Evolutionary conservation across 2,329 filamentous ascomycete genomes (phyloP), one percentile per base, ranked within the genome.

Genomic region (Kalmusia sp.): DNA sequence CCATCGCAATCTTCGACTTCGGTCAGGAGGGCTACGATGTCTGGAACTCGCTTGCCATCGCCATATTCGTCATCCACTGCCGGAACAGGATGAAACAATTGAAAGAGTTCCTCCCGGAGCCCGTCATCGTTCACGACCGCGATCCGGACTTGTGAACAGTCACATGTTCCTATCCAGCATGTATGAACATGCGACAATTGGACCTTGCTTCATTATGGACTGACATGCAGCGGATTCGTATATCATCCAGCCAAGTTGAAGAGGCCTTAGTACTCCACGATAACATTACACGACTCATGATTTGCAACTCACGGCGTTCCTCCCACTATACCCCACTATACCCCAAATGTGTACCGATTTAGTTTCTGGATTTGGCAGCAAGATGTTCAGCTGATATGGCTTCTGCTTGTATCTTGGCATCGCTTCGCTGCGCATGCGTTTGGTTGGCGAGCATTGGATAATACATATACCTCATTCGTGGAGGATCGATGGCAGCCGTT

Each of bases 11-110:
- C 47, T 82, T 85, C 58, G 80, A 87, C 62, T 79, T 85, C 50
- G 76, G 75, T 3, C 77, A 83, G 37, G 65, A 70, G 7, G 78
- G 78, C 1, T 81, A 82, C 54, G 84, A 87, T 63, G 83, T 86
- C 2, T 87, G 84, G 84, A 85, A 85, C 62, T 77, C 80, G 4
- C 71, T 87, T 3, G 82, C 83, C 0, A 59, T 87, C 44, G 82
- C 84, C 0, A 83, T 87, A 52, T 71, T 83, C 5, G 74, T 84
- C 9, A 77, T 83, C 55, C 80, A 84, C 63, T 78, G 80, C 48
- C 77, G 83, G 4, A 80, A 81, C 53, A 76, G 78, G 28, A 77
- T 83, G 76, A 58, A 77, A 46, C 68, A 76, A 49, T 69, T 84
- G 19, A 74, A 76, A 34, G 67, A 76, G 30, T 71, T 70, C 25